Evolutionary conservation across 352 stramenopile genomes (phyloP), one percentile per base, ranked within the genome.

Genomic region (Pythium rhizo-oryzae): DNA sequence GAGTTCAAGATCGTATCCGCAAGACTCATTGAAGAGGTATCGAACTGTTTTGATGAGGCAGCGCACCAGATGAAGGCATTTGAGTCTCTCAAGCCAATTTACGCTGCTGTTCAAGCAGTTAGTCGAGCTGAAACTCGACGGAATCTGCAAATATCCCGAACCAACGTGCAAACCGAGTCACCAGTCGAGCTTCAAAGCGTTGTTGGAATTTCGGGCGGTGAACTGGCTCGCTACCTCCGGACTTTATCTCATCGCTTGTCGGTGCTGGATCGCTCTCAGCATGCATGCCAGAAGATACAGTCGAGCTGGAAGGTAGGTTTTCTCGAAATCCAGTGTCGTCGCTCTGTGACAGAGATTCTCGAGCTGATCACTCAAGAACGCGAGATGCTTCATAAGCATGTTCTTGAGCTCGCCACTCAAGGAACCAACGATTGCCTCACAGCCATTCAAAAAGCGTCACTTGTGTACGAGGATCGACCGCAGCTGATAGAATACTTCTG

Each of bases 401-500:
- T 93, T 16, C 72, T 75, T 41, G 49, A 72, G 8, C 59, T 93
- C 2, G 62, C 68, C 1, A 46, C 67, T 6, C 57, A 78, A 3
- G 84, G 84, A 3, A 70, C 85, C 1, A 39, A 55, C 0, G 74
- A 86, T 18, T 91, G 83, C 56, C 50, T 89, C 2, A 51, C 47
- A 28, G 46, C 30, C 5, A 66, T 93, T 5, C 84, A 91, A 59
- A 74, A 72, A n/a, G 77, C 81, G 12, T 81, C 69, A 0, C 21
- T 76, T 8, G 46, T 89, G 19, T 66, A 89, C 8, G 85, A 93
- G 69, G 85, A 93, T 43, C 76, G 85, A 9, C 85, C 85, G 19
- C 85, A 93, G 51, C 52, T 90, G 5, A 86, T 90, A 35, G 81
- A 91, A 25, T 86, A 74, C 33, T 93, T 91, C 52, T 91, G 82